phyloP scores from a whole-genome alignment of 1,284 basidiomycete species.

The Moniliella sp. region DNA sequence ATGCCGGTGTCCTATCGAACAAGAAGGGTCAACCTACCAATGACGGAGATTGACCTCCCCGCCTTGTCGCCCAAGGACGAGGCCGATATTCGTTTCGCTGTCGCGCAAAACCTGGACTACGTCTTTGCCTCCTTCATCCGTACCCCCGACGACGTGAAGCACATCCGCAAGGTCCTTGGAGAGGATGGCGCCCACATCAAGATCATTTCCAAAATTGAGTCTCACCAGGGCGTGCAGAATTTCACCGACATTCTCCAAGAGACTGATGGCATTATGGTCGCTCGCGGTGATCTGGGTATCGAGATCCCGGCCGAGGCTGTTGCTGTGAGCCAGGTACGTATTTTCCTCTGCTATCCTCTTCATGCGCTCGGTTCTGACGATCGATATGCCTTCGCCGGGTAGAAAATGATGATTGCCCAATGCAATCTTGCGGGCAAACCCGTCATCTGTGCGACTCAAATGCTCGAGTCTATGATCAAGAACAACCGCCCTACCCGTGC shows the following conservation, averaged over 20 bases:
- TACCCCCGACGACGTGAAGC: conserved; percentile 65
- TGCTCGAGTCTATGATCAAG: conserved; percentile 46
- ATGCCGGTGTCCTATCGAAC: conserved; percentile 77
- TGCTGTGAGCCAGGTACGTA: conserved; percentile 92
- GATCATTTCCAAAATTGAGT: conserved; percentile 98
- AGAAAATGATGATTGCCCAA: conserved; percentile 99
- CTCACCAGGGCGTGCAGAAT: conserved; percentile 87
- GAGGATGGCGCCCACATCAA: conserved; percentile 79
- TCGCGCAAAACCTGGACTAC: too few relatives aligned
- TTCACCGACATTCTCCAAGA: too few relatives aligned
- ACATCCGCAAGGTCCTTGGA: conserved; percentile 73
- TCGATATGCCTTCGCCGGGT: too few relatives aligned
- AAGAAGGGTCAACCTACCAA: conserved; percentile 99
- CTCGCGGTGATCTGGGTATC: too few relatives aligned
- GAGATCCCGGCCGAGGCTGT: conserved; percentile 77
- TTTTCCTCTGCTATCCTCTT: conserved; percentile 93
- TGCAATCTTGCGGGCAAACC: conserved; percentile 84
- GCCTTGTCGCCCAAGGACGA: conserved; percentile 80
- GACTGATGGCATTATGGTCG: too few relatives aligned
- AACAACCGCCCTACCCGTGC: conserved; percentile 91
- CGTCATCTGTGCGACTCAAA: too few relatives aligned
- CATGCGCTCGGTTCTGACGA: conserved; percentile 88
- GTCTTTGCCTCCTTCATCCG: conserved; percentile 94
- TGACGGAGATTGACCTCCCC: conserved; percentile 89
- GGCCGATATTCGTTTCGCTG: too few relatives aligned